These are phyloP conservation scores for Xylariaceae sp. DNA, from an alignment of 2,329 filamentous ascomycete species.

Conservation along the genomic window DNA sequence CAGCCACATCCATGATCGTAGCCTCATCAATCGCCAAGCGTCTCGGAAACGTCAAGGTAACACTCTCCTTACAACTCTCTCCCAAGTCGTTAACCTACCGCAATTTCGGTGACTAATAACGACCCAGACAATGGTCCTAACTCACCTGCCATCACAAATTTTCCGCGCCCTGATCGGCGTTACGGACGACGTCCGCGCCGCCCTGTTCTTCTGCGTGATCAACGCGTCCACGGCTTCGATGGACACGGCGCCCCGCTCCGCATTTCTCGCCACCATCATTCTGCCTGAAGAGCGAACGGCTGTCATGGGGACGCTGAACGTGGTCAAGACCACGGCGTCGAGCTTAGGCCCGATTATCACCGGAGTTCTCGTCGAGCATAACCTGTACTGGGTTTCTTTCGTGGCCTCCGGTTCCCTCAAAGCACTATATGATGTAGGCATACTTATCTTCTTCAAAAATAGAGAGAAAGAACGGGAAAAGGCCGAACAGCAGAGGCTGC, in stretches of 20 bases:
- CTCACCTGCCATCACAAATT: slow-evolving; percentile 71
- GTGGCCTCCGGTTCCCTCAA: slow-evolving; percentile 68
- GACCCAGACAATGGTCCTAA: slow-evolving; percentile 76
- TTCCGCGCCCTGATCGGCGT: slow-evolving; percentile 68
- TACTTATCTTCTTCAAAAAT: slow-evolving; percentile 55
- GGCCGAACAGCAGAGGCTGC: slow-evolving; percentile 14
- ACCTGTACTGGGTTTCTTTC: slow-evolving; percentile 67
- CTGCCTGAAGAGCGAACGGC: slow-evolving; percentile 70
- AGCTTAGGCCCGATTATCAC: slow-evolving; percentile 68
- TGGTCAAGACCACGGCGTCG: slow-evolving; percentile 69
- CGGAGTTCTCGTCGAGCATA: slow-evolving; percentile 62
- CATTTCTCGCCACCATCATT: slow-evolving; percentile 71
- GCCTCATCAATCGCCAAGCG: slow-evolving; percentile 61
- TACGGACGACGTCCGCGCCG: slow-evolving; percentile 56
- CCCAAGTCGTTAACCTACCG: not conserved
- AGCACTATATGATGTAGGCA: slow-evolving; percentile 63
- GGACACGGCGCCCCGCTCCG: slow-evolving; percentile 73
- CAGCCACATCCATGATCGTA: slow-evolving; percentile 57
- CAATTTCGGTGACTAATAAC: slow-evolving; percentile 8
- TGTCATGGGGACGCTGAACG: slow-evolving; percentile 73
- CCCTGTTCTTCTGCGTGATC: slow-evolving; percentile 65
- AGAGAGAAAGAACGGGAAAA: slow-evolving; percentile 20
- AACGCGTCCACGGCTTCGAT: slow-evolving; percentile 69
- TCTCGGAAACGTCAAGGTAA: slow-evolving; percentile 67
- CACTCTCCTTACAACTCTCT: slow-evolving; percentile 35